Conservation (phyloP, 2,329 filamentous ascomycete genomes). For the Ambrosiella beaveri region DNA sequence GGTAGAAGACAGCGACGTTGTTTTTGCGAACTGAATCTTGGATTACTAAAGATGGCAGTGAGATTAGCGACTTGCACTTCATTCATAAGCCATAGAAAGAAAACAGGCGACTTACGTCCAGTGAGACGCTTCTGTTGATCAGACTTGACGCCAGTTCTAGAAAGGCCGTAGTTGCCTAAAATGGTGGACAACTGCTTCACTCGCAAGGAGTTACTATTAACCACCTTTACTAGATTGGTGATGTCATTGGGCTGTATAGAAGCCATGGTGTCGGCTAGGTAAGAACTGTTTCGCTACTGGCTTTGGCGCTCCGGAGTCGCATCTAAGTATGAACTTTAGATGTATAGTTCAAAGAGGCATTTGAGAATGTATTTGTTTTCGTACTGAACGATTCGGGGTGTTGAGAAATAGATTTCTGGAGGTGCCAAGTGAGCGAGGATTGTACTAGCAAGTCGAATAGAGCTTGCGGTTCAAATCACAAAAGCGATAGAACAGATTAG, state of each 20-base stretch:
- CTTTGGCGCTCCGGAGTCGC: no score
- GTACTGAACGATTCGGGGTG: no score
- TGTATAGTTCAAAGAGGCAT: no score
- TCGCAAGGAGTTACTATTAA: constrained; percentile 28
- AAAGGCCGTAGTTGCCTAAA: constrained; percentile 55
- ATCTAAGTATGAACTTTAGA: no score
- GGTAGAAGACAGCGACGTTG: constrained; percentile 26
- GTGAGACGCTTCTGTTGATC: constrained; percentile 65
- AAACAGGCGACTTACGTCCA: constrained; percentile 41
- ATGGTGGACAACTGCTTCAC: constrained; percentile 58
- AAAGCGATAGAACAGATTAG: no score
- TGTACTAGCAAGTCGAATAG: no score
- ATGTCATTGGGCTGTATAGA: constrained; percentile 22
- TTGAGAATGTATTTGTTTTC: no score
- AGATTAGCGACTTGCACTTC: not conserved
- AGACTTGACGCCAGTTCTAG: constrained; percentile 70
- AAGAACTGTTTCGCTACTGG: no score
- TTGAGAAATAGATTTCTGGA: no score
- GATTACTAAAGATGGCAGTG: constrained; percentile 22
- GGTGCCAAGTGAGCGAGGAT: no score
- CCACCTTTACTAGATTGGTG: constrained; percentile 26
- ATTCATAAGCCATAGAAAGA: no score
- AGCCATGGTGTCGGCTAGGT: not conserved
- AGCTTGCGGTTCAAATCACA: no score
- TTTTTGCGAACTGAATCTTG: constrained; percentile 22